These are phyloP conservation scores for Volutella citrinella DNA, from an alignment of 2,329 filamentous ascomycete genomes.

Conservation along the genomic window DNA sequence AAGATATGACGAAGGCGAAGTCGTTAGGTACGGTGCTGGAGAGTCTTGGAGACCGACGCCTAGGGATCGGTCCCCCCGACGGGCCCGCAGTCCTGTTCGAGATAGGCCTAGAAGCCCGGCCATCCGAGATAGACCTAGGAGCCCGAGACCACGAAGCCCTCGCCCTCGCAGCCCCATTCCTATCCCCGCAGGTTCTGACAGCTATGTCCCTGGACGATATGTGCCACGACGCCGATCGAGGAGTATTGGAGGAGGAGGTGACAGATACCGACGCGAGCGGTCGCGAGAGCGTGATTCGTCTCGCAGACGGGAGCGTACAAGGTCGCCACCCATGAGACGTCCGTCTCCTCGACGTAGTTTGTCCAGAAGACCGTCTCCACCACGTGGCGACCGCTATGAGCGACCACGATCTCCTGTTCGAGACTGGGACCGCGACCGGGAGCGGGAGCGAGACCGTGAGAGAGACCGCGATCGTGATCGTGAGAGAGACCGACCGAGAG, in stretches of 20 bases:
- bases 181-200: slow-evolving; percentile 39
- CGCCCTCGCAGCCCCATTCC: slow-evolving; percentile 35
- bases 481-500: slow-evolving; percentile 20
- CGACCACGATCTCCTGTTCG: slow-evolving; percentile 36
- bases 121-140: slow-evolving; percentile 28
- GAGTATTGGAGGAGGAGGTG: slow-evolving; percentile 31
- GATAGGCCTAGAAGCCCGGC: slow-evolving; percentile 30
- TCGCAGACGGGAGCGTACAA: slow-evolving; percentile 34
- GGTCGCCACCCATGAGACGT: slow-evolving; percentile 35
- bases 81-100: slow-evolving; percentile 30
- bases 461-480: slow-evolving; percentile 16
- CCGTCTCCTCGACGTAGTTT: slow-evolving; percentile 38
- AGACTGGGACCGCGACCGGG: slow-evolving; percentile 33
- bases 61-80: slow-evolving; percentile 43
- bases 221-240: slow-evolving; percentile 40
- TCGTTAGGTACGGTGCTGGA: slow-evolving; percentile 59
- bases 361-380: slow-evolving; percentile 34
- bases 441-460: slow-evolving; percentile 29
- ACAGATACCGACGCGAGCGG: slow-evolving; percentile 40
- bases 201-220: slow-evolving; percentile 45
- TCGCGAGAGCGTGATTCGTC: slow-evolving; percentile 39
- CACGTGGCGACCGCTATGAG: slow-evolving; percentile 36
- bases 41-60: slow-evolving; percentile 61
- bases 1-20: slow-evolving; percentile 61
- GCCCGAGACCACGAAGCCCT: slow-evolving; percentile 38